Percentiles rank a stretch among this genome's conserved stretches.
Conservation (phyloP, 176 grass and related monocot species). For the Lolium multiflorum region DNA sequence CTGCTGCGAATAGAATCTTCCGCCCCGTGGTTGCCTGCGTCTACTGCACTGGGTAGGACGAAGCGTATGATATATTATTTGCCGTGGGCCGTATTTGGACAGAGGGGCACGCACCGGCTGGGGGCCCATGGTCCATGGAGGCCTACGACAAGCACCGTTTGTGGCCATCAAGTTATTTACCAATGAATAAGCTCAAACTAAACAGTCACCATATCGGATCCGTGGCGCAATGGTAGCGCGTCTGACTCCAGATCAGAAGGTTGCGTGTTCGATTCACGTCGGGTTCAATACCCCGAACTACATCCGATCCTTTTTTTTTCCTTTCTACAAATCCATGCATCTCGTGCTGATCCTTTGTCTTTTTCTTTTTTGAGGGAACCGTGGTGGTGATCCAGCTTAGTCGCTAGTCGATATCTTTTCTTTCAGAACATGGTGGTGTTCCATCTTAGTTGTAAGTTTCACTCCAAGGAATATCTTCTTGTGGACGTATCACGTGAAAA, state of each 20-base stretch:
- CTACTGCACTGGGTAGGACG: neutral
- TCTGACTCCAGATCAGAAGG: conserved; percentile 99
- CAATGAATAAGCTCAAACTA: neutral
- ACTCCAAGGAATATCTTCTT: no score
- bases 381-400: no score
- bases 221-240: conserved; percentile 99
- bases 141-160: neutral
- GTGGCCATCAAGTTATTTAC: neutral
- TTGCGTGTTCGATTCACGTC: conserved; percentile 97
- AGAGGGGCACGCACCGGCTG: neutral
- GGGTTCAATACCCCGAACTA: conserved; percentile 66
- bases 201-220: conserved; percentile 41
- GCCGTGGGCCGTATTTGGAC: neutral
- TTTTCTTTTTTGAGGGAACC: no score
- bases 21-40: conserved; percentile 1
- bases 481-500: no score
- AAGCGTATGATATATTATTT: neutral
- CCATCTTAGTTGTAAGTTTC: no score
- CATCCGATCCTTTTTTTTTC: neutral
- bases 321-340: no score
- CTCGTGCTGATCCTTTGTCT: no score
- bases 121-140: neutral
- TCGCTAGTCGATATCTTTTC: no score
- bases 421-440: no score
- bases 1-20: conserved; percentile 42